Conservation (phyloP, 768 basidiomycete genomes). For the Daedalea quercina region DNA sequence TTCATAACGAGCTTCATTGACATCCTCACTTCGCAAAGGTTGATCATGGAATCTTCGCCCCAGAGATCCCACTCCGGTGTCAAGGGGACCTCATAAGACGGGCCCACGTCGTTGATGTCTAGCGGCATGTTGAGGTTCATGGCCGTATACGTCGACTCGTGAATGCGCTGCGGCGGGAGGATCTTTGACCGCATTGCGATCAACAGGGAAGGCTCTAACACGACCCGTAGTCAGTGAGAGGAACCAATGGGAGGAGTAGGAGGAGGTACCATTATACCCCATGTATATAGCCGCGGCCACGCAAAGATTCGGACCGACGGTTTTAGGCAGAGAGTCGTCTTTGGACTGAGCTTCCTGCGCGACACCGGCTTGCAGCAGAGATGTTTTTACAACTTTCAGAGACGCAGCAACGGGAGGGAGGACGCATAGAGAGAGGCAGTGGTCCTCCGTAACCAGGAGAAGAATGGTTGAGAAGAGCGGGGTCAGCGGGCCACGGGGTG, state of each 20-base stretch:
- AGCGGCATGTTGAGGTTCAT: slow-evolving; percentile 38
- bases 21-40: slow-evolving; percentile 54
- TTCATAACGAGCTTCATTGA: slow-evolving; percentile 37
- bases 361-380: slow-evolving; percentile 35
- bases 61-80: slow-evolving; percentile 43
- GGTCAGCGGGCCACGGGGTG: slow-evolving; percentile 49
- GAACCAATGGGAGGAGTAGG: not conserved
- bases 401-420: slow-evolving; percentile 37
- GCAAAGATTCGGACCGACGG: slow-evolving; percentile 41
- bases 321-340: slow-evolving; percentile 22
- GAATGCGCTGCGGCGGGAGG: slow-evolving; percentile 30
- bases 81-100: slow-evolving; percentile 22
- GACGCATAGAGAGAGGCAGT: slow-evolving; percentile 48
- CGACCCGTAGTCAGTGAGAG: not conserved
- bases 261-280: slow-evolving; percentile 45
- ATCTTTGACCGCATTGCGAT: slow-evolving; percentile 57
- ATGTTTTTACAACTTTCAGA: slow-evolving; percentile 42
- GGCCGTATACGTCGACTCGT: slow-evolving; percentile 20
- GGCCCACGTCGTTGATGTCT: slow-evolving; percentile 22
- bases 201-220: slow-evolving; percentile 47
- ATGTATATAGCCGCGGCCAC: slow-evolving; percentile 53
- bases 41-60: slow-evolving; percentile 54
- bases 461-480: slow-evolving; percentile 50
- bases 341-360: not conserved
- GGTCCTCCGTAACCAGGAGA: slow-evolving; percentile 59